phyloP scores from a whole-genome alignment of 306 rosid genomes.

The Medicago arabica region DNA sequence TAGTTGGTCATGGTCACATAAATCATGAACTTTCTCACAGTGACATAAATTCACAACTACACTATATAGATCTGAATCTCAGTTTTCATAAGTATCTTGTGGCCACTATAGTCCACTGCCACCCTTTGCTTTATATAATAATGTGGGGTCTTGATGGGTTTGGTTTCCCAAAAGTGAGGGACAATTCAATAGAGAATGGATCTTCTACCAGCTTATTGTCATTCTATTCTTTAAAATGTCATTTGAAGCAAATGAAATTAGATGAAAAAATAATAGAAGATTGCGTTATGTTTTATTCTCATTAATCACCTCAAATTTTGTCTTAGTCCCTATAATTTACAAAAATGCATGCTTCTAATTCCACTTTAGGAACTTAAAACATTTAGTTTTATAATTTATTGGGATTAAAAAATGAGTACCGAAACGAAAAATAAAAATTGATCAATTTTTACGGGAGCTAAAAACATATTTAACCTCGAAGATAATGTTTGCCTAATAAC shows the following conservation, averaged over 20 bases:
- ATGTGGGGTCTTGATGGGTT: constrained; percentile 31
- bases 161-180: constrained; percentile 36
- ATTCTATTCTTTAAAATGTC: constrained; percentile 28
- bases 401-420: not conserved
- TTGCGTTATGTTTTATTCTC: not conserved
- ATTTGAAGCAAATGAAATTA: constrained; percentile 8
- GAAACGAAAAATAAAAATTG: not conserved
- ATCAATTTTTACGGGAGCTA: not conserved
- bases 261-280: not conserved
- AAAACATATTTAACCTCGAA: not conserved
- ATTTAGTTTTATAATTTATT: not conserved
- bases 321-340: not conserved
- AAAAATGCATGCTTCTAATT: too few relatives aligned
- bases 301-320: not conserved
- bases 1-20: too few relatives aligned
- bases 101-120: constrained; percentile 26
- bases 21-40: not conserved
- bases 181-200: constrained; percentile 40
- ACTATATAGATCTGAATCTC: constrained; percentile 30
- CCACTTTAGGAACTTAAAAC: not conserved
- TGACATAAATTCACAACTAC: constrained; percentile 2
- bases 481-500: too few relatives aligned
- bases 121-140: constrained; percentile 35
- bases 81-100: constrained; percentile 31
- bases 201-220: constrained; percentile 32